phyloP scores from a whole-genome alignment of 139 green algal species.

The Asterochloris erici region DNA sequence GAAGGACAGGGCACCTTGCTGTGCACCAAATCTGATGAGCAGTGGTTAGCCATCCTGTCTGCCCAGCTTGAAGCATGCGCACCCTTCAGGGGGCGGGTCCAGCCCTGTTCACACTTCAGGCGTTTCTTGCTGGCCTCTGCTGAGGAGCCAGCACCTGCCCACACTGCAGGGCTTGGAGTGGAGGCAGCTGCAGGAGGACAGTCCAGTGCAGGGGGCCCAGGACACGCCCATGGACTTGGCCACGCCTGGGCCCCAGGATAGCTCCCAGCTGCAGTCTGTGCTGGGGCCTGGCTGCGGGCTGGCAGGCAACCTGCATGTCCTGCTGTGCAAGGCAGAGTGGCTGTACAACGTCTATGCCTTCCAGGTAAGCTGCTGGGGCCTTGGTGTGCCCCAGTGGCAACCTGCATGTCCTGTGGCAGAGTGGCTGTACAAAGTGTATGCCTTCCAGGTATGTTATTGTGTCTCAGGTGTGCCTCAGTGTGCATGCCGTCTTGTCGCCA shows the following conservation, averaged over 20 bases:
- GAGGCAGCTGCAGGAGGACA: background rate
- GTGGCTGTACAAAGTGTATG: slow-evolving; percentile 60
- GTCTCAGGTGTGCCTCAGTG: no score
- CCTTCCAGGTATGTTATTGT: slow-evolving; percentile 10
- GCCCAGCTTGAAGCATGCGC: no score
- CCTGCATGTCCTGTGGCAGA: slow-evolving; percentile 73
- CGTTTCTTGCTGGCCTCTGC: no score
- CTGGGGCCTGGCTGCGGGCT: slow-evolving; percentile 53
- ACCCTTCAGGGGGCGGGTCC: no score
- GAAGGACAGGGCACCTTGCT: no score
- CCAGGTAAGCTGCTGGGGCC: slow-evolving; percentile 1
- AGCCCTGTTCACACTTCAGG: no score
- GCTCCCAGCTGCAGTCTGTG: background rate
- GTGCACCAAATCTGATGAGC: no score
- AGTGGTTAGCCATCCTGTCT: no score
- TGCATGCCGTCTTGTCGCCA: no score
- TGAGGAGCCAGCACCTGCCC: background rate
- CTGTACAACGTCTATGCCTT: slow-evolving; percentile 53
- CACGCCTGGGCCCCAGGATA: background rate
- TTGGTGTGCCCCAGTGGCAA: slow-evolving; percentile 30
- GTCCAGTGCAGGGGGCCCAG: background rate
- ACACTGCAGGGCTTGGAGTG: background rate
- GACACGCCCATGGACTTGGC: background rate
- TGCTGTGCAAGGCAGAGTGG: slow-evolving; percentile 67
- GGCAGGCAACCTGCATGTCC: slow-evolving; percentile 64